A percentile compares a stretch with the other conserved stretches of the same genome.
phyloP scores from a whole-genome alignment of 768 basidiomycete genomes.

The Russula sp. region DNA sequence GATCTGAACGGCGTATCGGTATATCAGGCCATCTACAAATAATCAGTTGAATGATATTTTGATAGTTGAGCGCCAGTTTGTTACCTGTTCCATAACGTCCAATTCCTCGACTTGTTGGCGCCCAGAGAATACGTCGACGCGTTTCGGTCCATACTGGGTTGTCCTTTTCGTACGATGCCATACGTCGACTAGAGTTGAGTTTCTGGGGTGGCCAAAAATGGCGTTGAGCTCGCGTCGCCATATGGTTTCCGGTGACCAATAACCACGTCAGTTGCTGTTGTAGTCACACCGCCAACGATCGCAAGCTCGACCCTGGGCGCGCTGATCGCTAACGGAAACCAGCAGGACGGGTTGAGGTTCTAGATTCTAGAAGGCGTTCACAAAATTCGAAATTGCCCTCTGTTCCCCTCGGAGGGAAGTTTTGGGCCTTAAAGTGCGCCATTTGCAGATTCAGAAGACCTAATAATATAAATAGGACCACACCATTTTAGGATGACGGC shows the following conservation, averaged over 20 bases:
- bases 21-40: not conserved
- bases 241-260: too few relatives aligned
- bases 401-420: not conserved
- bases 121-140: too few relatives aligned
- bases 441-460: not conserved
- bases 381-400: not conserved
- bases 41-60: not conserved
- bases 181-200: not conserved
- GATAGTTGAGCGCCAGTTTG: not conserved
- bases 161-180: not conserved
- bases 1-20: not conserved
- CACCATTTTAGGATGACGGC: not conserved
- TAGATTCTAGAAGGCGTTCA: too few relatives aligned
- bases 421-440: not conserved
- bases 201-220: not conserved
- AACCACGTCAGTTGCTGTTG: too few relatives aligned
- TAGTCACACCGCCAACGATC: too few relatives aligned
- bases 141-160: too few relatives aligned
- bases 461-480: not conserved
- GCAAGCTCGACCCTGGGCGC: too few relatives aligned
- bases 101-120: not conserved
- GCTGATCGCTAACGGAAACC: too few relatives aligned
- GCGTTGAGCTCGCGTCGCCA: too few relatives aligned
- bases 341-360: too few relatives aligned
- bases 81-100: not conserved